A percentile compares a stretch with the other conserved stretches of the same genome.
Conservation (phyloP, 768 basidiomycete genomes). For the Chlorophyllum brunneum region DNA sequence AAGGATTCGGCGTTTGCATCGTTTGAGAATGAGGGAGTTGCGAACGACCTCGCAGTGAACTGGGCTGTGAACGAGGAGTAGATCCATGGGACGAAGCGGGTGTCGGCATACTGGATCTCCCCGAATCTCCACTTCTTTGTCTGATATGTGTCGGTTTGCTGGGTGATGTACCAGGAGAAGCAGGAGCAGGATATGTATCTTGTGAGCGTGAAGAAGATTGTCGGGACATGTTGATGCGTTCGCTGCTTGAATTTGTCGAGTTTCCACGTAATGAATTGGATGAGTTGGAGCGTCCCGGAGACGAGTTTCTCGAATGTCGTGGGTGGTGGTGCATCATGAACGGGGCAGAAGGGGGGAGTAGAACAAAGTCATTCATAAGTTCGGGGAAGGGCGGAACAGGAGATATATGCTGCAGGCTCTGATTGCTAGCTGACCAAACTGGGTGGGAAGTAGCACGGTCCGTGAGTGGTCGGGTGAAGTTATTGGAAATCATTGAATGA, state of each 20-base stretch:
- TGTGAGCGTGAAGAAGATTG: constrained; percentile 16
- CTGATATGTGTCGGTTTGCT: constrained; percentile 18
- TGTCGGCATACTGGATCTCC: constrained; percentile 20
- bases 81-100: constrained; percentile 7
- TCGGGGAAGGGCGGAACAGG: constrained; percentile 40
- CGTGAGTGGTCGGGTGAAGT: constrained; percentile 21
- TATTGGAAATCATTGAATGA: constrained; percentile 29
- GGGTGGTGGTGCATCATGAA: constrained; percentile 70
- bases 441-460: constrained; percentile 30
- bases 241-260: constrained; percentile 30
- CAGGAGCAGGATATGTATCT: constrained; percentile 16
- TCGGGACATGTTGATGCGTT: constrained; percentile 21
- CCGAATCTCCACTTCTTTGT: constrained; percentile 23
- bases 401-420: constrained; percentile 31
- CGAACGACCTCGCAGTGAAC: constrained; percentile 25
- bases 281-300: constrained; percentile 29
- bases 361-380: constrained; percentile 57
- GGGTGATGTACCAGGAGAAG: constrained; percentile 14
- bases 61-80: constrained; percentile 17
- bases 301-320: constrained; percentile 32
- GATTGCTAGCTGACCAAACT: constrained; percentile 36
- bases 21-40: constrained; percentile 18
- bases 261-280: constrained; percentile 33
- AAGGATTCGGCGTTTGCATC: constrained; percentile 32
- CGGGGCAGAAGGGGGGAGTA: constrained; percentile 69